Conservation (phyloP, 2,329 filamentous ascomycete genomes). For the Trichoderma sp. region DNA sequence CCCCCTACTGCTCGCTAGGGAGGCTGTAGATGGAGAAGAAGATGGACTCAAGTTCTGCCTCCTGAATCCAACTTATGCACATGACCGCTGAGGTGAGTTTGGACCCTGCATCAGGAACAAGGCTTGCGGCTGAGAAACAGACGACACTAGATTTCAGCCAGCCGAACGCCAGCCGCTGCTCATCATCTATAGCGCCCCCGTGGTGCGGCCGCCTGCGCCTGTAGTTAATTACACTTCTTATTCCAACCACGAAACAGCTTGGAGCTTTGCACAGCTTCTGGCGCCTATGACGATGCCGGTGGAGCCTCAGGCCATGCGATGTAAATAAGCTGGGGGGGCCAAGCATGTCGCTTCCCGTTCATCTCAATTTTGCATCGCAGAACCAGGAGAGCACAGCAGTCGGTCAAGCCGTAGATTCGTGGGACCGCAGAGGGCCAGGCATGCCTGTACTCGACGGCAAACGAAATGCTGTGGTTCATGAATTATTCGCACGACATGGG, state of each 20-base stretch:
- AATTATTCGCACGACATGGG: not conserved
- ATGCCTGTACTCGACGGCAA: not conserved
- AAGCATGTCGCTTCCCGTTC: constrained; percentile 14
- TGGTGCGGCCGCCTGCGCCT: constrained; percentile 11
- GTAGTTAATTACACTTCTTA: constrained; percentile 9
- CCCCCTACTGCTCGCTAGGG: not conserved
- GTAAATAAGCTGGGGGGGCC: not conserved
- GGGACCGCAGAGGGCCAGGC: not conserved
- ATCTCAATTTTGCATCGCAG: constrained; percentile 13
- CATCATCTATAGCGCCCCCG: not conserved
- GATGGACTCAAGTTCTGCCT: not conserved
- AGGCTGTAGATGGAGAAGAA: not conserved
- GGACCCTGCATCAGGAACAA: not conserved
- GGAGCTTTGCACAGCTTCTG: constrained; percentile 7
- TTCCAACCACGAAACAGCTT: not conserved
- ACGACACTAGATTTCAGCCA: not conserved
- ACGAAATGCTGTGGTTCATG: constrained; percentile 5
- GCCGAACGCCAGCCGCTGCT: not conserved
- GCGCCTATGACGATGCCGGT: constrained; percentile 17
- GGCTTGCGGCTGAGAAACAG: constrained; percentile 15
- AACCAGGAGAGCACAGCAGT: constrained; percentile 8
- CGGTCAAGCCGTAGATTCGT: constrained; percentile 13
- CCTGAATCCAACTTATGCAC: not conserved
- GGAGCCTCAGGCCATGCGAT: constrained; percentile 16
- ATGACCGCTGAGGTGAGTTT: not conserved